phyloP scores from a whole-genome alignment of 192 early-diverging fungal genomes.

The Linnemannia zychae region DNA sequence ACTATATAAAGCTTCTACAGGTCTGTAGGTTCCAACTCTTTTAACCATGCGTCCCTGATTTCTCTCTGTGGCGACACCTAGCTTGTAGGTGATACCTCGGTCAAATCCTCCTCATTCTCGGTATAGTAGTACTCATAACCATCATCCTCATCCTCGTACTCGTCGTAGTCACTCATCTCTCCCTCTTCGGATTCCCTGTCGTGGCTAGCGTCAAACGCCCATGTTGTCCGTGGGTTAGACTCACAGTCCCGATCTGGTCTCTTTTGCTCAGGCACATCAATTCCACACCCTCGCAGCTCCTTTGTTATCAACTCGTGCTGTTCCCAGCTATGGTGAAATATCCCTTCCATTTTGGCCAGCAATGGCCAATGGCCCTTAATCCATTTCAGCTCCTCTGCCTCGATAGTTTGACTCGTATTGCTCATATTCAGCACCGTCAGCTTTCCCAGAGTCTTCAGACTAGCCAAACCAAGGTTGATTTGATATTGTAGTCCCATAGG shows the following conservation, averaged over 20 bases:
- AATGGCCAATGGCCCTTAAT: conserved; percentile 10
- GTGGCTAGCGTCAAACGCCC: neutral
- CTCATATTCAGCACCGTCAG: conserved; percentile 11
- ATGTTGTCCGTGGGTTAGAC: neutral
- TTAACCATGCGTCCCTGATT: too few species aligned
- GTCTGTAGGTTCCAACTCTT: too few species aligned
- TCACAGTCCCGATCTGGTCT: neutral
- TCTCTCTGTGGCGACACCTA: too few species aligned
- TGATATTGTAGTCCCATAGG: neutral
- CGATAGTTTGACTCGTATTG: conserved; percentile 3
- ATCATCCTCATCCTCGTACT: conserved; percentile 1
- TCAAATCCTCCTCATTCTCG: neutral
- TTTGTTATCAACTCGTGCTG: conserved; percentile 3
- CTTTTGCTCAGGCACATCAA: conserved; percentile 5
- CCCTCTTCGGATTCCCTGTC: neutral
- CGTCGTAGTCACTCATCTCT: conserved; percentile 1
- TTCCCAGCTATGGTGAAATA: conserved; percentile 1
- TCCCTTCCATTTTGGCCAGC: conserved; percentile 18
- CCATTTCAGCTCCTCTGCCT: conserved; percentile 17
- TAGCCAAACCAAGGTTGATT: conserved; percentile 21
- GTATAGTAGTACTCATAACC: neutral
- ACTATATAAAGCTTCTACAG: too few species aligned
- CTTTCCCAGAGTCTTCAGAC: conserved; percentile 13
- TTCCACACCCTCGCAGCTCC: neutral
- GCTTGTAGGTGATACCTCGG: too few species aligned